Conservation (phyloP, 306 rosid species). For the Prosopis cineraria region DNA sequence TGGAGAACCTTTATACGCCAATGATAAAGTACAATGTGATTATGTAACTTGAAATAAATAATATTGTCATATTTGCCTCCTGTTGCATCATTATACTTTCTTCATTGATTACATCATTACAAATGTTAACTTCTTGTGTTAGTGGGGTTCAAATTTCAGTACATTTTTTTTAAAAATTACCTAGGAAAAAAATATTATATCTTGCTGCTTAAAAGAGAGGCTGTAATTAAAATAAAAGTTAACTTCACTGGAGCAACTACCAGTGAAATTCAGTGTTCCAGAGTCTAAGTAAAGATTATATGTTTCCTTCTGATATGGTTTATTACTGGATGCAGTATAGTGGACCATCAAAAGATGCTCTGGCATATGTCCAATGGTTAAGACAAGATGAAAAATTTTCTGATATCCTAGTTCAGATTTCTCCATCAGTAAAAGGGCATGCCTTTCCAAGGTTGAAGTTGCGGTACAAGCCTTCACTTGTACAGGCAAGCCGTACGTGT, state of each 20-base stretch:
- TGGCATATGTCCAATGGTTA: constrained; percentile 79
- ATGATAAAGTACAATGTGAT: not conserved
- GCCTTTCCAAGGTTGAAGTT: constrained; percentile 84
- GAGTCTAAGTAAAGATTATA: constrained; percentile 25
- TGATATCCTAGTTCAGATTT: constrained; percentile 67
- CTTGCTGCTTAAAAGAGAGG: not conserved
- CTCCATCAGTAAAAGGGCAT: constrained; percentile 76
- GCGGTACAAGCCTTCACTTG: constrained; percentile 88
- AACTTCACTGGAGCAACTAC: not conserved
- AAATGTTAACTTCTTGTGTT: too few species aligned
- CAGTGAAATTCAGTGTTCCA: constrained; percentile 5
- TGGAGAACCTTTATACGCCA: not conserved
- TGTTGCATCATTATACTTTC: too few species aligned
- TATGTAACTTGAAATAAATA: not conserved
- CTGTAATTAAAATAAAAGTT: not conserved
- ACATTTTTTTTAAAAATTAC: not conserved
- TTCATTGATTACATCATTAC: too few species aligned
- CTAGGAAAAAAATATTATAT: not conserved
- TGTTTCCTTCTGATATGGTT: constrained; percentile 32
- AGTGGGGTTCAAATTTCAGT: not conserved
- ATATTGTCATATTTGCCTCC: too few species aligned
- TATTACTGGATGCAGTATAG: constrained; percentile 72
- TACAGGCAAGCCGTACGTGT: constrained; percentile 63
- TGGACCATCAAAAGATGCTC: constrained; percentile 83
- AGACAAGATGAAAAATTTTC: constrained; percentile 78